Conservation (phyloP, 2,329 filamentous ascomycete genomes). For the Hypomyces perniciosus region DNA sequence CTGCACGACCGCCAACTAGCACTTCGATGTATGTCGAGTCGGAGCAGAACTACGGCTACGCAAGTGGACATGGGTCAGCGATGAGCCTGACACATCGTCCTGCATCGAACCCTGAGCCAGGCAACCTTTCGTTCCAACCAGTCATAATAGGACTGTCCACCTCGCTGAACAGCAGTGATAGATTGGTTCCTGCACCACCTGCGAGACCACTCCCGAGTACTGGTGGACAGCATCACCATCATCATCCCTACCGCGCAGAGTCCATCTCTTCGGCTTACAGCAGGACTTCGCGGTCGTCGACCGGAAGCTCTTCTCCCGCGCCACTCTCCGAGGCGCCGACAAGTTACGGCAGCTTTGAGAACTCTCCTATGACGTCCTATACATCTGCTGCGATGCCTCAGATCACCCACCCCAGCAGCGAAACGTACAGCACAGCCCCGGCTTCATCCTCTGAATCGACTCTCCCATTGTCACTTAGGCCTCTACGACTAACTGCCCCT, state of each 20-base stretch:
- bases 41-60: constrained; percentile 23
- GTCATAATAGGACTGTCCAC: constrained; percentile 9
- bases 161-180: constrained; percentile 16
- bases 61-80: constrained; percentile 10
- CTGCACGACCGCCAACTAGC: constrained; percentile 13
- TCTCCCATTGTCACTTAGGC: constrained; percentile 15
- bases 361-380: constrained; percentile 9
- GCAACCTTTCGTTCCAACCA: constrained; percentile 18
- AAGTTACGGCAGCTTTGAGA: constrained; percentile 13
- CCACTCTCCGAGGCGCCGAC: constrained; percentile 9
- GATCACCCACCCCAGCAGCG: not conserved
- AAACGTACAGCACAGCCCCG: constrained; percentile 15
- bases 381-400: constrained; percentile 1
- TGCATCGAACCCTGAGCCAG: constrained; percentile 13
- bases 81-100: constrained; percentile 17
- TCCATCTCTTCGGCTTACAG: constrained; percentile 21
- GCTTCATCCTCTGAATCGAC: constrained; percentile 3
- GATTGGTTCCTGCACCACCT: constrained; percentile 17
- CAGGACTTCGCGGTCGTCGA: constrained; percentile 9
- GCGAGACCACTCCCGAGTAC: constrained; percentile 17
- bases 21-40: constrained; percentile 22
- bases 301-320: constrained; percentile 7
- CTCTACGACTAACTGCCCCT: constrained; percentile 16
- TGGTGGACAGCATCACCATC: constrained; percentile 5
- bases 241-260: constrained; percentile 22